Percentiles rank a stretch among this genome's conserved stretches.
Conservation (phyloP, 352 stramenopile species). For the Pythium plurisporium region DNA sequence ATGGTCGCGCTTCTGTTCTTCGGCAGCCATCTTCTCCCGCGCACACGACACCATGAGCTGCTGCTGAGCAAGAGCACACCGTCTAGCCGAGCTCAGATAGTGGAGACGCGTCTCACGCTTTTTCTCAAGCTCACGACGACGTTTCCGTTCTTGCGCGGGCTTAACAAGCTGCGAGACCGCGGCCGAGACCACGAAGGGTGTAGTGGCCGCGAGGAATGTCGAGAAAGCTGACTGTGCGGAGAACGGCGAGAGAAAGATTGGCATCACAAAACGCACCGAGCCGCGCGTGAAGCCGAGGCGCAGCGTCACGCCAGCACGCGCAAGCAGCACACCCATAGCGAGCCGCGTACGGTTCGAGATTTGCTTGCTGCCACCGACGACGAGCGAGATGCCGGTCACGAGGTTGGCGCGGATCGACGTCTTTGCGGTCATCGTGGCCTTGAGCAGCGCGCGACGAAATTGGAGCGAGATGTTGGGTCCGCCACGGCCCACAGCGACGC, state of each 20-base stretch:
- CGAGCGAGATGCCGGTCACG: conserved; percentile 41
- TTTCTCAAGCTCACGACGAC: conserved; percentile 42
- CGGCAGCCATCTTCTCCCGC: conserved; percentile 50
- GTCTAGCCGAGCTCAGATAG: conserved; percentile 51
- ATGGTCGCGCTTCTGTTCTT: conserved; percentile 32
- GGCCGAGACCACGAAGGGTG: conserved; percentile 61
- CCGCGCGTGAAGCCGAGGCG: conserved; percentile 69
- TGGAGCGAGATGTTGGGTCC: conserved; percentile 61
- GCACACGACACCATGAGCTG: conserved; percentile 65
- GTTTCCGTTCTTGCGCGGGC: conserved; percentile 56
- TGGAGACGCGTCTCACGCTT: conserved; percentile 43
- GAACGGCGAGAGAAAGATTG: conserved; percentile 78
- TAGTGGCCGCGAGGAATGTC: conserved; percentile 70
- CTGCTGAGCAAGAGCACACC: conserved; percentile 61
- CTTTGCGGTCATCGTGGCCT: conserved; percentile 39
- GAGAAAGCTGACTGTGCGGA: conserved; percentile 58
- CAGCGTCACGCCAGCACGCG: conserved; percentile 52
- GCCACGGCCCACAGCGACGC: conserved; percentile 38
- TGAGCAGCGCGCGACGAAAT: conserved; percentile 35
- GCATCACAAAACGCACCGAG: conserved; percentile 77
- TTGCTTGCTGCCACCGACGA: conserved; percentile 45
- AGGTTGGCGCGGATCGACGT: conserved; percentile 50
- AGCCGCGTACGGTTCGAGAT: conserved; percentile 55
- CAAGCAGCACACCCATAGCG: conserved; percentile 55
- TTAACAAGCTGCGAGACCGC: conserved; percentile 63